Evolutionary conservation across 768 basidiomycete species (phyloP).

Genomic region (Tricholoma flavovirens): DNA sequence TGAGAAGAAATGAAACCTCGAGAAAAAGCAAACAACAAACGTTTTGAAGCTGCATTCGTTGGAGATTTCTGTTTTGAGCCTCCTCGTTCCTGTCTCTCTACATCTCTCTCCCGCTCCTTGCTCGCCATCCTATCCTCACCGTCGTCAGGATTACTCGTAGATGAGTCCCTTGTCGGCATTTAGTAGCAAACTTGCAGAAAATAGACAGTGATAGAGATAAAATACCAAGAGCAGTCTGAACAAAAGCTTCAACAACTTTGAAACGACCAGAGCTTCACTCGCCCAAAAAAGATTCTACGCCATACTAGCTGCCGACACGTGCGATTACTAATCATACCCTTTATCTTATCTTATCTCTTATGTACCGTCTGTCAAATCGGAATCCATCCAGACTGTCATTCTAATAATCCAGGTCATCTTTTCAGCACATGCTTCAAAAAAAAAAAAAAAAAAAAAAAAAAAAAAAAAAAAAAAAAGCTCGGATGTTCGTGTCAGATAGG

Average conservation of each 20-base stretch:
- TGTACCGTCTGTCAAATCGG: too few species aligned
- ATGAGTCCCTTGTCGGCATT: constrained; percentile 18
- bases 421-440: too few species aligned
- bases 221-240: too few species aligned
- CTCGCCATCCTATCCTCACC: constrained; percentile 9
- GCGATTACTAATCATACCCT: constrained; percentile 20
- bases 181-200: neutral
- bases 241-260: neutral
- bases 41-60: constrained; percentile 14
- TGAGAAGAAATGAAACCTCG: constrained; percentile 4
- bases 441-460: too few species aligned
- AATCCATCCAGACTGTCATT: too few species aligned
- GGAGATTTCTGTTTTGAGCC: constrained; percentile 16
- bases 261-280: constrained; percentile 8
- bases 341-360: too few species aligned
- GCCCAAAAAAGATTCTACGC: constrained; percentile 30
- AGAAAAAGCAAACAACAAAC: constrained; percentile 8
- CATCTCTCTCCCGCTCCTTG: constrained; percentile 10
- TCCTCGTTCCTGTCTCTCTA: constrained; percentile 14
- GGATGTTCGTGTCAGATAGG: too few species aligned
- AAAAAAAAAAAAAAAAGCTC: too few species aligned
- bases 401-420: too few species aligned
- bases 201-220: neutral
- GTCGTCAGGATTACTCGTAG: constrained; percentile 14
- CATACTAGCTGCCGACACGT: constrained; percentile 36